These are phyloP conservation scores for Rhizophagus sp. DNA, from an alignment of 192 early-diverging fungal genomes.

Conservation along the genomic window DNA sequence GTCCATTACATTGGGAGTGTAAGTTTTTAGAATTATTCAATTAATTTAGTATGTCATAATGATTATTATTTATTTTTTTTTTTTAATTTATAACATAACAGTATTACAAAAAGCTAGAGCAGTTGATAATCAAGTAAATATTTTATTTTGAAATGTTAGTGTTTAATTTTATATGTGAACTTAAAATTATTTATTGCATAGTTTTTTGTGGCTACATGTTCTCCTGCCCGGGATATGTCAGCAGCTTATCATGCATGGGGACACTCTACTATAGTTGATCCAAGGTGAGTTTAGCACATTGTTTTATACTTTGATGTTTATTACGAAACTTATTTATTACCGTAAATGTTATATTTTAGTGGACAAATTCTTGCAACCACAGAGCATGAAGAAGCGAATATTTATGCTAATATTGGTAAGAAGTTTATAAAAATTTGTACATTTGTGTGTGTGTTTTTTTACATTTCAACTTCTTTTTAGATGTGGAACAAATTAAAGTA, in stretches of 20 bases:
- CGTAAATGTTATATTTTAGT: conserved; percentile 17
- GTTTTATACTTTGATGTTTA: background rate
- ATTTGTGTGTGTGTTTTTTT: no score
- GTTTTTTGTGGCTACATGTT: conserved; percentile 93
- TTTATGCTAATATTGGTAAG: conserved; percentile 74
- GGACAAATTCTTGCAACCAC: conserved; percentile 72
- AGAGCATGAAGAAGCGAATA: conserved; percentile 76
- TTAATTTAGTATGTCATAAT: background rate
- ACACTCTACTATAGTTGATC: conserved; percentile 88
- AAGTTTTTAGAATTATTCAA: background rate
- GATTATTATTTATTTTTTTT: background rate
- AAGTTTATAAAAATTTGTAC: background rate
- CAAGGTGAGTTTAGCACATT: conserved; percentile 48
- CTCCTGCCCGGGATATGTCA: conserved; percentile 80
- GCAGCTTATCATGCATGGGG: conserved; percentile 92
- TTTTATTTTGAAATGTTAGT: no score
- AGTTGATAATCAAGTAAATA: conserved; percentile 77
- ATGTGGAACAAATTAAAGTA: conserved; percentile 59
- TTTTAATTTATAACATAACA: background rate
- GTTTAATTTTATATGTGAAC: no score
- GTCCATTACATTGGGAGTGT: conserved; percentile 93
- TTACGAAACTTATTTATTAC: background rate
- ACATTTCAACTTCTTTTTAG: conserved; percentile 33
- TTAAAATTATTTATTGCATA: conserved; percentile 9
- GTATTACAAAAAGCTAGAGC: conserved; percentile 63